Evolutionary conservation across 192 early-diverging fungal species (phyloP).

Genomic region (Coemansia sp.): DNA sequence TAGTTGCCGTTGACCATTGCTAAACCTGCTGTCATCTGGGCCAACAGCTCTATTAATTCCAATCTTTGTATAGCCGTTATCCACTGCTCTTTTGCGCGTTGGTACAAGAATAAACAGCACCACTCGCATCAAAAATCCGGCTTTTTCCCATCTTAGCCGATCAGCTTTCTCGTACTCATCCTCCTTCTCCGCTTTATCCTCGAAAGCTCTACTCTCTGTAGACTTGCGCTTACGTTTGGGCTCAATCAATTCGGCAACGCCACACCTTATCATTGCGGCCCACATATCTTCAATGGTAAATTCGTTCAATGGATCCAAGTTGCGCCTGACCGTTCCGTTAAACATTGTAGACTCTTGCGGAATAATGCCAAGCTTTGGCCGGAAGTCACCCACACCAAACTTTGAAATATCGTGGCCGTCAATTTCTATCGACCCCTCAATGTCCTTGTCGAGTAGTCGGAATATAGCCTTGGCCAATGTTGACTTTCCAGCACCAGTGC

Average conservation of each 20-base stretch:
- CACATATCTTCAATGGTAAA: conserved; percentile 61
- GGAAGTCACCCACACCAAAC: conserved; percentile 55
- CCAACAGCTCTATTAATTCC: background rate
- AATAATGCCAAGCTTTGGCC: conserved; percentile 57
- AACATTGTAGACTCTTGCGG: conserved; percentile 67
- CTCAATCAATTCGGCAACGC: background rate
- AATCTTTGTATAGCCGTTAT: background rate
- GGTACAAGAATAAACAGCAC: background rate
- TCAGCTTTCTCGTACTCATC: background rate
- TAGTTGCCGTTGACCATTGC: conserved; percentile 60
- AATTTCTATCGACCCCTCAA: conserved; percentile 60
- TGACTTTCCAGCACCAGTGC: conserved; percentile 75
- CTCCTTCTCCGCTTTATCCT: background rate
- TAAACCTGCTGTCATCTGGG: conserved; percentile 41
- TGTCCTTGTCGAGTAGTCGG: conserved; percentile 58
- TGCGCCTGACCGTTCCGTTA: conserved; percentile 60
- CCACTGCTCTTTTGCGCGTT: background rate
- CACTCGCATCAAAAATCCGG: background rate
- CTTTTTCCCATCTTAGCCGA: background rate
- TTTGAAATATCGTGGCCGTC: conserved; percentile 71
- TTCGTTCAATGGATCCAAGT: conserved; percentile 62
- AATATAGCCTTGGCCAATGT: conserved; percentile 65
- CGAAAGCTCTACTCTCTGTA: background rate
- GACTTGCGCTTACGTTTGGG: background rate
- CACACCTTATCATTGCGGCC: conserved; percentile 52